Evolutionary conservation across 129 eudicot species (phyloP).

Genomic region (Apium graveolens): DNA sequence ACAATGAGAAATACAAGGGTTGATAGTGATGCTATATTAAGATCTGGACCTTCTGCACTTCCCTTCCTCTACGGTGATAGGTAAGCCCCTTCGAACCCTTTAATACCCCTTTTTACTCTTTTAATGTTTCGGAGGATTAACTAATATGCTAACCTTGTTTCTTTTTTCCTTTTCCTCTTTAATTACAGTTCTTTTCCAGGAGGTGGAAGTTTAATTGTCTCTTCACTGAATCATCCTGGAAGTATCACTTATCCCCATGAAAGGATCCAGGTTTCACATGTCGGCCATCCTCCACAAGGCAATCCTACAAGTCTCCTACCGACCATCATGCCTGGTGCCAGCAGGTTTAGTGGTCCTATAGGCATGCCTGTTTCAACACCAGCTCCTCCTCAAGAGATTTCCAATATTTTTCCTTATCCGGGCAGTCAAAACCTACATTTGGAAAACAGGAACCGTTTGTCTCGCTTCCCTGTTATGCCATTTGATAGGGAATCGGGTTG

Average conservation of each 20-base stretch:
- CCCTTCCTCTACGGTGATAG: conserved; percentile 29
- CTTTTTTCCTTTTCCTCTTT: not conserved
- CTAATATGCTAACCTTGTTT: not conserved
- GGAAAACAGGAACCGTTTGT: conserved; percentile 21
- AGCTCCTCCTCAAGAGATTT: conserved; percentile 9
- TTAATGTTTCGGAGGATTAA: too few species aligned
- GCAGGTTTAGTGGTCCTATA: conserved; percentile 35
- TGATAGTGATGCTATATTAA: conserved; percentile 21
- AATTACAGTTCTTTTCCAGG: conserved; percentile 22
- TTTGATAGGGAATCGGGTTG: conserved; percentile 6
- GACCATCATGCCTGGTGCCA: conserved; percentile 21
- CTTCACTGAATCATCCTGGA: conserved; percentile 10
- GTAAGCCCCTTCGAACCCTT: conserved; percentile 19
- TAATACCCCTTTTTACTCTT: not conserved
- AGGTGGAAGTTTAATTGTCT: conserved; percentile 6
- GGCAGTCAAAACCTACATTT: conserved; percentile 17
- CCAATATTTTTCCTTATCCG: not conserved
- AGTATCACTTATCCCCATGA: conserved; percentile 21
- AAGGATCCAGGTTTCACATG: conserved; percentile 22
- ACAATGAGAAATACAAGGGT: conserved; percentile 23
- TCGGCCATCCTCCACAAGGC: conserved; percentile 23
- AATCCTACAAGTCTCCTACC: conserved; percentile 21
- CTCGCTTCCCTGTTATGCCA: conserved; percentile 24
- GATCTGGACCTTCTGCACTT: conserved; percentile 23
- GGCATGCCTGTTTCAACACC: conserved; percentile 26